Evolutionary conservation across 495 filamentous ascomycete genomes (phyloP).

Genomic region (Penicillium soppii): DNA sequence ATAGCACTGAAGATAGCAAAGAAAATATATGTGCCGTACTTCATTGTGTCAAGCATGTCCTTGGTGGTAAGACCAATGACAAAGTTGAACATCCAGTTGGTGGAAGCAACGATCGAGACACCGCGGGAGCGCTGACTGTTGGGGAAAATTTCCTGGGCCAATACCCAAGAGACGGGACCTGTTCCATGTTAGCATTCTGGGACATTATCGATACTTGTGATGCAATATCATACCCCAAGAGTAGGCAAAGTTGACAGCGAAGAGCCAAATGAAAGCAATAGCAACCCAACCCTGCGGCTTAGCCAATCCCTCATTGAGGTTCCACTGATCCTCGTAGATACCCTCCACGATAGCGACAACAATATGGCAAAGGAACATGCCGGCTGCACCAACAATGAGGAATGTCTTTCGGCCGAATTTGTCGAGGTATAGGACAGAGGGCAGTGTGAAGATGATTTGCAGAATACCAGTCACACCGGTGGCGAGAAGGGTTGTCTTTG

Average conservation of each 20-base stretch:
- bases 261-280: constrained; percentile 44
- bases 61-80: constrained; percentile 42
- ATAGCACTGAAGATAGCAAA: constrained; percentile 47
- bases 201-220: not conserved
- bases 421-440: constrained; percentile 69
- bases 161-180: constrained; percentile 38
- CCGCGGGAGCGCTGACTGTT: constrained; percentile 37
- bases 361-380: constrained; percentile 60
- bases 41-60: constrained; percentile 39
- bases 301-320: constrained; percentile 20
- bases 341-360: constrained; percentile 42
- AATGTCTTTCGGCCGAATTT: constrained; percentile 67
- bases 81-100: constrained; percentile 49
- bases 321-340: constrained; percentile 33
- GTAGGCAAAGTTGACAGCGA: constrained; percentile 43
- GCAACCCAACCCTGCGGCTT: constrained; percentile 39
- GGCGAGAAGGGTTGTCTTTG: constrained; percentile 58
- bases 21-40: constrained; percentile 46
- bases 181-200: not conserved
- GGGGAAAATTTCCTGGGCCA: constrained; percentile 46
- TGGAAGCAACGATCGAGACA: constrained; percentile 38
- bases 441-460: constrained; percentile 66
- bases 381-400: constrained; percentile 67
- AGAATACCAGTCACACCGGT: constrained; percentile 70
- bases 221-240: constrained; percentile 29